A percentile compares a stretch with the other conserved stretches of the same genome.
Conservation (phyloP, 2,329 filamentous ascomycete genomes). For the Penicillium sp. region DNA sequence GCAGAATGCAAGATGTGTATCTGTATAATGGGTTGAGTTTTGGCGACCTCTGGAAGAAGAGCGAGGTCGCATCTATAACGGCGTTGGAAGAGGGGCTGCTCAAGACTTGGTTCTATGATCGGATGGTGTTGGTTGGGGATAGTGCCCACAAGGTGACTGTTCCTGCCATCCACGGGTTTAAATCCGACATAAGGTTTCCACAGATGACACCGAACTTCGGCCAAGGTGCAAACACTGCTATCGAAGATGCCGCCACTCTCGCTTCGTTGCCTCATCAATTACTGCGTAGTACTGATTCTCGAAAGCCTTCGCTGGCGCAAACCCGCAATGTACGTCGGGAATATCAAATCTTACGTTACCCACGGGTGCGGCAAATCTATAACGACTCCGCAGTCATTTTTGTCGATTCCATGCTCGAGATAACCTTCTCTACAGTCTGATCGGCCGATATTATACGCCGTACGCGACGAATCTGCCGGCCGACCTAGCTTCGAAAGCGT, state of each 20-base stretch:
- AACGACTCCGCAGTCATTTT: conserved; percentile 18
- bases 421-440: conserved; percentile 21
- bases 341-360: conserved; percentile 21
- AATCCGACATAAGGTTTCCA: background rate
- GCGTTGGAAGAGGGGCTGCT: conserved; percentile 33
- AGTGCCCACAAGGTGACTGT: conserved; percentile 32
- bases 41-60: conserved; percentile 30
- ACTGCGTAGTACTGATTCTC: background rate
- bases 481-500: conserved; percentile 22
- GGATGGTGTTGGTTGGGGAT: conserved; percentile 34
- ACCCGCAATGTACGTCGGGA: conserved; percentile 11
- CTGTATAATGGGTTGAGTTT: conserved; percentile 27
- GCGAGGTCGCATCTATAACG: conserved; percentile 24
- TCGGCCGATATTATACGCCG: conserved; percentile 28
- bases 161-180: background rate
- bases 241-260: conserved; percentile 45
- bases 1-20: conserved; percentile 12
- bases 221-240: conserved; percentile 49
- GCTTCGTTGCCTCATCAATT: conserved; percentile 35
- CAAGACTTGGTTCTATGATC: conserved; percentile 30
- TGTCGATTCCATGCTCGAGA: conserved; percentile 28
- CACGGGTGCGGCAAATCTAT: conserved; percentile 24
- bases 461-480: conserved; percentile 21
- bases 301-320: conserved; percentile 5
- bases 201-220: conserved; percentile 44